These are phyloP conservation scores for Penicillium psychrosexuale DNA, from an alignment of 2,329 filamentous ascomycete species.

Conservation along the genomic window DNA sequence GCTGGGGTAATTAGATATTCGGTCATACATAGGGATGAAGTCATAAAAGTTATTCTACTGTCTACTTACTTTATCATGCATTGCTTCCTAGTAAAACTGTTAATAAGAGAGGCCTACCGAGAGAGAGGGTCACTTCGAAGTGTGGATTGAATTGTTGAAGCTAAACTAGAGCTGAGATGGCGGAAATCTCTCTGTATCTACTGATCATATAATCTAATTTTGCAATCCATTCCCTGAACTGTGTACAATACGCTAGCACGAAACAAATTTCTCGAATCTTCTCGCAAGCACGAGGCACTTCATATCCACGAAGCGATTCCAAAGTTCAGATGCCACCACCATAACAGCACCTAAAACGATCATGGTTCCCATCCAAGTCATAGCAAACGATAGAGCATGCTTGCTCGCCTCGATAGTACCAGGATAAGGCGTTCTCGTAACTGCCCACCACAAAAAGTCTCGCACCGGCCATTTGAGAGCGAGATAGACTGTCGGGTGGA, in stretches of 20 bases:
- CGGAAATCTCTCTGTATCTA: background rate
- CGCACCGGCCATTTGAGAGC: background rate
- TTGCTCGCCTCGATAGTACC: background rate
- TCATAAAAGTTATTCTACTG: conserved; percentile 13
- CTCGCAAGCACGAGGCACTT: background rate
- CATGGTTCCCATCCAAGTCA: background rate
- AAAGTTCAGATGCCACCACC: background rate
- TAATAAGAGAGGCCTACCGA: background rate
- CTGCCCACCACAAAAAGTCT: background rate
- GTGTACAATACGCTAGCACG: background rate
- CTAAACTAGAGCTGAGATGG: background rate
- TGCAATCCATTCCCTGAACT: too few relatives aligned
- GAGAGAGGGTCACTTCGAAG: background rate
- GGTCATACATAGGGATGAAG: conserved; percentile 12
- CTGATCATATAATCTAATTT: background rate
- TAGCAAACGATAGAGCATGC: background rate
- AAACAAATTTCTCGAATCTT: background rate
- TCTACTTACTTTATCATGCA: background rate
- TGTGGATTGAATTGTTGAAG: background rate
- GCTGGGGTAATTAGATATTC: conserved; percentile 21
- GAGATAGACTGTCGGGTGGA: conserved; percentile 1
- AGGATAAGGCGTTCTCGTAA: background rate
- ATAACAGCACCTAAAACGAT: background rate
- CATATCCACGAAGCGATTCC: background rate
- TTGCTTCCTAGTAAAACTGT: background rate